Evolutionary conservation across 176 grass and related monocot genomes (phyloP).

Genomic region (Avena insularis): DNA sequence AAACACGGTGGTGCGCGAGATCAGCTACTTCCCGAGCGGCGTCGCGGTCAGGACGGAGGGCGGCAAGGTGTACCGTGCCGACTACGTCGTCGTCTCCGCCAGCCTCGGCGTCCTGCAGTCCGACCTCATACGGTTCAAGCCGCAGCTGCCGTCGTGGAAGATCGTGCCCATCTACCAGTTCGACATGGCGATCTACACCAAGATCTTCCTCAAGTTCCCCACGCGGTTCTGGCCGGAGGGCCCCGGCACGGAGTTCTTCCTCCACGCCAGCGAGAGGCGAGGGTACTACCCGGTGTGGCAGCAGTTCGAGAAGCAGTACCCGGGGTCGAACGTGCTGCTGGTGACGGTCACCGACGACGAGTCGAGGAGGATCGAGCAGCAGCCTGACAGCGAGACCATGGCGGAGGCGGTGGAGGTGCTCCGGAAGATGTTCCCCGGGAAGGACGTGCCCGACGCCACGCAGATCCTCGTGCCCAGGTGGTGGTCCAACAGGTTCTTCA

Average conservation of each 20-base stretch:
- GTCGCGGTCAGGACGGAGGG: conserved; percentile 57
- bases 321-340: conserved; percentile 55
- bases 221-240: conserved; percentile 61
- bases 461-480: conserved; percentile 62
- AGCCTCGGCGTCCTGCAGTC: conserved; percentile 72
- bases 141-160: conserved; percentile 59
- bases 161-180: conserved; percentile 59
- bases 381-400: conserved; percentile 53
- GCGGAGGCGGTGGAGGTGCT: conserved; percentile 64
- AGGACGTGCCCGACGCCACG: conserved; percentile 52
- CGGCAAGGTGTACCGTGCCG: conserved; percentile 44
- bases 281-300: conserved; percentile 76
- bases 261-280: conserved; percentile 56
- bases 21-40: conserved; percentile 29
- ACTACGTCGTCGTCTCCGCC: conserved; percentile 61
- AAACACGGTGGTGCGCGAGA: conserved; percentile 48
- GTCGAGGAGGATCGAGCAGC: conserved; percentile 68
- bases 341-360: conserved; percentile 72
- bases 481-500: conserved; percentile 72
- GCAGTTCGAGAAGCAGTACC: conserved; percentile 65
- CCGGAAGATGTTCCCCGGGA: conserved; percentile 52
- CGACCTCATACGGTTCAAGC: conserved; percentile 59
- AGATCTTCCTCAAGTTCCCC: conserved; percentile 79
- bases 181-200: conserved; percentile 73
- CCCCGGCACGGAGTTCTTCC: conserved; percentile 63